A percentile compares a stretch with the other conserved stretches of the same genome.
Evolutionary conservation across 352 stramenopile genomes (phyloP).

Genomic region (Peronosclerospora sorghi): DNA sequence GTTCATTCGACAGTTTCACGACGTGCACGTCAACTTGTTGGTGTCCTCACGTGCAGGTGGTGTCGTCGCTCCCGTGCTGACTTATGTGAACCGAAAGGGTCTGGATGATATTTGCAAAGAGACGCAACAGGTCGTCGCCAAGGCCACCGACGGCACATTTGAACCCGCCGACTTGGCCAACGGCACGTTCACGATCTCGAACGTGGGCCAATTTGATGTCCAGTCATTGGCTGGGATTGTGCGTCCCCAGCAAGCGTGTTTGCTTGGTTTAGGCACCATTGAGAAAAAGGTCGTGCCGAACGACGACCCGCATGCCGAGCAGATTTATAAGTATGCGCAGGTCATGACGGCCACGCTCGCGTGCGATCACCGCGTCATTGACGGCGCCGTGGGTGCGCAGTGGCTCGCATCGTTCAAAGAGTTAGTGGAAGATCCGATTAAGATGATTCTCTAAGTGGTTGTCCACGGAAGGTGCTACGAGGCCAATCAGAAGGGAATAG

Average conservation of each 20-base stretch:
- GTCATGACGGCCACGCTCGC: conserved; percentile 93
- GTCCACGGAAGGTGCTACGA: conserved; percentile 5
- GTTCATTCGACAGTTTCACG: conserved; percentile 93
- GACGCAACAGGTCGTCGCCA: conserved; percentile 31
- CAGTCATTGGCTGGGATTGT: conserved; percentile 93
- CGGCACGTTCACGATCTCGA: conserved; percentile 95
- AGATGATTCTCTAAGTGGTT: conserved; percentile 92
- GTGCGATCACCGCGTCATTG: conserved; percentile 96
- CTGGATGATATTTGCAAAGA: conserved; percentile 51
- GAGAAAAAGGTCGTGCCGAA: conserved; percentile 92
- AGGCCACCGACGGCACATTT: conserved; percentile 29
- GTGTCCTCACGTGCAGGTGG: conserved; percentile 51
- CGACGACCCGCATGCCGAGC: conserved; percentile 63
- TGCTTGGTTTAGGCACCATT: conserved; percentile 89
- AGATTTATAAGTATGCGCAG: conserved; percentile 86
- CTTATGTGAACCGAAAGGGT: conserved; percentile 50
- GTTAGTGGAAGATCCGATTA: conserved; percentile 93
- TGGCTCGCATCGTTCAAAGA: conserved; percentile 95
- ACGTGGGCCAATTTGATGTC: conserved; percentile 95
- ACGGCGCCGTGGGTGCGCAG: conserved; percentile 93
- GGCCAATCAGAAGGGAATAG: conserved; percentile 9
- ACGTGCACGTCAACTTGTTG: conserved; percentile 91
- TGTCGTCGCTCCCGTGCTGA: conserved; percentile 96
- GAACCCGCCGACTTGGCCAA: conserved; percentile 44
- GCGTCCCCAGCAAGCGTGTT: conserved; percentile 84